Percentiles rank a stretch among this genome's conserved stretches.
Evolutionary conservation across 192 early-diverging fungal genomes (phyloP).

Genomic region (Backusella tuberculispora): DNA sequence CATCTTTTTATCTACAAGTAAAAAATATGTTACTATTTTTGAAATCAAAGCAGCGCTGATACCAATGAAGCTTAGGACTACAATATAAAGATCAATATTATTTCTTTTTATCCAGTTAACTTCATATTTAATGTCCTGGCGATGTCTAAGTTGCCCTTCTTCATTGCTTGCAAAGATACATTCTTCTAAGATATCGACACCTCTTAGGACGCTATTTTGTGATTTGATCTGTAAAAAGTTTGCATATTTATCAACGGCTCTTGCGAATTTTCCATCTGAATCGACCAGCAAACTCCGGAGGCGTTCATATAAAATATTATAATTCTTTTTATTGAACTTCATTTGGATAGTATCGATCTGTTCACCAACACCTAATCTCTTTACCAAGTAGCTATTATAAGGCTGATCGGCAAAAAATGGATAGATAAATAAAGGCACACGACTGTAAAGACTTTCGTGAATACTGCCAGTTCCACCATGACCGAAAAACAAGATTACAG

Average conservation of each 20-base stretch:
- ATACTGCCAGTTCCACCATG: constrained; percentile 36
- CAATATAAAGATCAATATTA: neutral
- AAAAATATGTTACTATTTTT: neutral
- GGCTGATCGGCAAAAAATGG: constrained; percentile 41
- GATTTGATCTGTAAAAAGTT: constrained; percentile 24
- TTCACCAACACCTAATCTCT: constrained; percentile 1
- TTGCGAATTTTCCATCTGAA: neutral
- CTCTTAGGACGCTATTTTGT: constrained; percentile 7
- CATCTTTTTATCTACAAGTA: neutral
- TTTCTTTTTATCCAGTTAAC: constrained; percentile 2
- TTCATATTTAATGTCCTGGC: neutral
- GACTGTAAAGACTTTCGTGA: constrained; percentile 36
- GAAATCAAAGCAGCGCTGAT: neutral
- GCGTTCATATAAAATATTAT: neutral
- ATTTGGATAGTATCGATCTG: neutral
- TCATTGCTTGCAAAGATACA: constrained; percentile 20
- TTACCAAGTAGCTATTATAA: neutral
- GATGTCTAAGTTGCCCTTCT: neutral
- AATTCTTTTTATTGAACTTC: constrained; percentile 1
- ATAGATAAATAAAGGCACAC: constrained; percentile 32
- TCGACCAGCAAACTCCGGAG: neutral
- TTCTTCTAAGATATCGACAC: constrained; percentile 32
- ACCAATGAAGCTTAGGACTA: neutral
- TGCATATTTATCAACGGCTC: neutral
- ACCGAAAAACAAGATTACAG: constrained; percentile 30